phyloP scores from a whole-genome alignment of 306 rosid genomes.

The Gastrolobium villosum region DNA sequence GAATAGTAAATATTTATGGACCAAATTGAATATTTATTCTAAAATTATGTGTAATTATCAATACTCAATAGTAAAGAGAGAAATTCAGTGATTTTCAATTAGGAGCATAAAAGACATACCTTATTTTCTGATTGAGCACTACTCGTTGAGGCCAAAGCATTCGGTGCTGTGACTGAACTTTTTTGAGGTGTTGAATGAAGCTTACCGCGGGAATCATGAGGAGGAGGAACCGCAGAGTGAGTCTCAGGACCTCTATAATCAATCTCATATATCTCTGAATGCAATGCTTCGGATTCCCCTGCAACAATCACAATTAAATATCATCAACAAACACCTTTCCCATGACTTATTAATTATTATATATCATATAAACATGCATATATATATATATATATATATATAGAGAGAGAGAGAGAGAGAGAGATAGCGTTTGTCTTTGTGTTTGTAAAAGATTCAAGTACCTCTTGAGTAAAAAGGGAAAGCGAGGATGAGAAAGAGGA shows the following conservation, averaged over 20 bases:
- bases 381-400: too few species aligned
- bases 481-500: constrained; percentile 61
- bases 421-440: background rate
- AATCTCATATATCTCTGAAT: constrained; percentile 74
- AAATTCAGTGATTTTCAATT: constrained; percentile 3
- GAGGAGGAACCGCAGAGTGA: constrained; percentile 83
- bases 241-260: constrained; percentile 99
- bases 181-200: constrained; percentile 50
- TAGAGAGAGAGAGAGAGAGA: too few species aligned
- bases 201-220: constrained; percentile 57
- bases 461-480: constrained; percentile 63
- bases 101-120: constrained; percentile 46
- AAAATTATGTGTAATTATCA: too few species aligned
- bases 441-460: constrained; percentile 16
- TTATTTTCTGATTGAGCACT: constrained; percentile 44
- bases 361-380: background rate
- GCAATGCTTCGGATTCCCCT: constrained; percentile 59
- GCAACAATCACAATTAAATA: background rate
- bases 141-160: constrained; percentile 43
- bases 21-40: too few species aligned
- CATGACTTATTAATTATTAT: background rate
- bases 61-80: background rate
- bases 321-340: background rate
- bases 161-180: constrained; percentile 39
- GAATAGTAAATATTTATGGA: too few species aligned